These are phyloP conservation scores for Zymoseptoria crescenta DNA, from an alignment of 2,329 filamentous ascomycete species.

Conservation along the genomic window DNA sequence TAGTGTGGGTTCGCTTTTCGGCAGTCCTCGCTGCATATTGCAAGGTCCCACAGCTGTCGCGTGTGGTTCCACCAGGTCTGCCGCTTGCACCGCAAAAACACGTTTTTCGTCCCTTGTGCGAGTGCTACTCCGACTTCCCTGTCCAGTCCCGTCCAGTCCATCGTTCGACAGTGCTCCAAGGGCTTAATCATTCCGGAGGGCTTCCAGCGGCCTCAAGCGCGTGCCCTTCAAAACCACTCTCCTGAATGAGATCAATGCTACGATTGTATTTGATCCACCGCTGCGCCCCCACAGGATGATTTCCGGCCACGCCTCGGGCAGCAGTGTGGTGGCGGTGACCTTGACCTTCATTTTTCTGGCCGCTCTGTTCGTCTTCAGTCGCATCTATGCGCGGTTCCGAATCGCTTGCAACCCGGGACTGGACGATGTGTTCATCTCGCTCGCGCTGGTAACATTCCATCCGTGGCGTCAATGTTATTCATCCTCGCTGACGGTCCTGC, in stretches of 20 bases:
- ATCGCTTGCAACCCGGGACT: slow-evolving; percentile 16
- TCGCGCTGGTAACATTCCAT: slow-evolving; percentile 10
- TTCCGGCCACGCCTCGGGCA: slow-evolving; percentile 18
- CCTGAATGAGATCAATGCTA: neutral
- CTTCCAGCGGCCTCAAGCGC: neutral
- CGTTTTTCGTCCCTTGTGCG: neutral
- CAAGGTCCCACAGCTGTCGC: neutral
- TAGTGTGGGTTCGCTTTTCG: neutral
- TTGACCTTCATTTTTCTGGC: slow-evolving; percentile 17
- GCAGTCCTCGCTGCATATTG: neutral
- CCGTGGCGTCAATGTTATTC: neutral
- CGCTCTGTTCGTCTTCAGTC: slow-evolving; percentile 11
- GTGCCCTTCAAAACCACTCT: neutral
- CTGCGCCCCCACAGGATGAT: neutral
- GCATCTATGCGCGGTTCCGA: slow-evolving; percentile 16
- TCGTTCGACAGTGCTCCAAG: neutral
- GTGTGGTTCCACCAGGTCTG: neutral
- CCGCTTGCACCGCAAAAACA: neutral
- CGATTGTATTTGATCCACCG: neutral
- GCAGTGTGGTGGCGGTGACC: slow-evolving; percentile 14
- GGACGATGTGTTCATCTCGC: slow-evolving; percentile 20
- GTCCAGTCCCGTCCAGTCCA: neutral
- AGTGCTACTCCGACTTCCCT: neutral
- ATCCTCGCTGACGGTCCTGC: neutral
- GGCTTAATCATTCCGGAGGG: neutral